Conservation (phyloP, 2,329 filamentous ascomycete genomes). For the Clathrospora elynae region DNA sequence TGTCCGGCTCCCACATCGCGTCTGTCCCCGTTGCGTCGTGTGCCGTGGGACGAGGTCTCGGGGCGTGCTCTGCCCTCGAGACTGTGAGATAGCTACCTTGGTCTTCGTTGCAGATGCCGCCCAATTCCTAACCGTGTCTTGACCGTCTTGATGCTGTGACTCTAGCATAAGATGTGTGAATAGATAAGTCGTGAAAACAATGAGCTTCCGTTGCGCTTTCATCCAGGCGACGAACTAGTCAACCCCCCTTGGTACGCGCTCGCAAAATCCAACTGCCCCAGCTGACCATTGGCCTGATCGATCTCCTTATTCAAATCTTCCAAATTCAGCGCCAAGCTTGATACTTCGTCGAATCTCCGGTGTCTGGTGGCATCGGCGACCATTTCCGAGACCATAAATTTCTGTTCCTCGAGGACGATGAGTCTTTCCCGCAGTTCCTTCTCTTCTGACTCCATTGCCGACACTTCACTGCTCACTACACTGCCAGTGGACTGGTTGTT, state of each 20-base stretch:
- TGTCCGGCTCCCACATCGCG: too few species aligned
- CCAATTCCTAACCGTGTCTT: too few species aligned
- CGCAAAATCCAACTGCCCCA: conserved; percentile 69
- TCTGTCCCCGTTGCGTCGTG: too few species aligned
- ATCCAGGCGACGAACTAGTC: conserved; percentile 31
- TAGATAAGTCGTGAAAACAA: background rate
- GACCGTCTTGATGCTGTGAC: background rate
- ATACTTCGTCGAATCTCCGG: conserved; percentile 84
- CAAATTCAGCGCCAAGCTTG: conserved; percentile 75
- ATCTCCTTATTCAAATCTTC: conserved; percentile 85
- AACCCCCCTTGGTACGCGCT: conserved; percentile 52
- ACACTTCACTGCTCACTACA: conserved; percentile 62
- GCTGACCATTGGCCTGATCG: conserved; percentile 65
- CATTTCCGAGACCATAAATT: conserved; percentile 87
- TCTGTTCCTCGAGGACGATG: conserved; percentile 87
- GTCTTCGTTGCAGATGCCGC: too few species aligned
- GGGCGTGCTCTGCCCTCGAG: too few species aligned
- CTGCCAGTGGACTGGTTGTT: conserved; percentile 60
- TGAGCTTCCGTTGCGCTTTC: conserved; percentile 8
- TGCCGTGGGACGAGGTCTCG: too few species aligned
- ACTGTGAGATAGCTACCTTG: too few species aligned
- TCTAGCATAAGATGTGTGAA: background rate
- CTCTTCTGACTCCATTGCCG: conserved; percentile 78
- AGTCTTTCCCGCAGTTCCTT: conserved; percentile 78
- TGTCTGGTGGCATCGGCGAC: conserved; percentile 75